These are phyloP conservation scores for Rhizopogon vesiculosus DNA, from an alignment of 768 basidiomycete genomes.

Conservation along the genomic window DNA sequence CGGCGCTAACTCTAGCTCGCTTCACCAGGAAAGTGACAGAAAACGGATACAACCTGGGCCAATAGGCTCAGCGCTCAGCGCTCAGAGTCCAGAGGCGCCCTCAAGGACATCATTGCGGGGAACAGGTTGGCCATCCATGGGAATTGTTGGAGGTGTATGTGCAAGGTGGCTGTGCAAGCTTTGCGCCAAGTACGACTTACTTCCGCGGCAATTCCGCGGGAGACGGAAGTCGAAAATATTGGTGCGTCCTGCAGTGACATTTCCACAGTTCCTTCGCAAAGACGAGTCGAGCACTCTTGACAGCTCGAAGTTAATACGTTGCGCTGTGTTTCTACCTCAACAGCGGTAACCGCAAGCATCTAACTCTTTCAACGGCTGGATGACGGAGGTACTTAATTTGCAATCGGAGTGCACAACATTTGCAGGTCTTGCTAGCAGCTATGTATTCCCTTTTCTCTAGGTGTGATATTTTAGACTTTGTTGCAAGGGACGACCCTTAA, in stretches of 20 bases:
- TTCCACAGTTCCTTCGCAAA: not conserved
- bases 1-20: too few species aligned
- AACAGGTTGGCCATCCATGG: too few species aligned
- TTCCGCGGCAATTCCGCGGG: too few species aligned
- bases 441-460: not conserved
- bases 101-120: too few species aligned
- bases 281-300: constrained; percentile 9
- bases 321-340: constrained; percentile 6
- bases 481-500: not conserved
- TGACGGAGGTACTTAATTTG: constrained; percentile 10
- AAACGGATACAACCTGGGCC: too few species aligned
- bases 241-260: not conserved
- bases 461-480: not conserved
- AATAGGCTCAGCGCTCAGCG: too few species aligned
- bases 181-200: too few species aligned
- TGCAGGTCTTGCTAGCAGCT: not conserved
- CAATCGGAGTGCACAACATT: constrained; percentile 2
- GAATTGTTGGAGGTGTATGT: too few species aligned
- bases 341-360: constrained; percentile 6
- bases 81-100: too few species aligned
- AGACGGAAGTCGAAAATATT: not conserved
- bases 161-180: too few species aligned
- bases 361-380: not conserved
- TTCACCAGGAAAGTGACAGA: too few species aligned
- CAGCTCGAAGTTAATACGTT: not conserved